Percentiles rank a stretch among this genome's conserved stretches.
Conservation (phyloP, 2,329 filamentous ascomycete species). For the Apiospora rasikravindrae region DNA sequence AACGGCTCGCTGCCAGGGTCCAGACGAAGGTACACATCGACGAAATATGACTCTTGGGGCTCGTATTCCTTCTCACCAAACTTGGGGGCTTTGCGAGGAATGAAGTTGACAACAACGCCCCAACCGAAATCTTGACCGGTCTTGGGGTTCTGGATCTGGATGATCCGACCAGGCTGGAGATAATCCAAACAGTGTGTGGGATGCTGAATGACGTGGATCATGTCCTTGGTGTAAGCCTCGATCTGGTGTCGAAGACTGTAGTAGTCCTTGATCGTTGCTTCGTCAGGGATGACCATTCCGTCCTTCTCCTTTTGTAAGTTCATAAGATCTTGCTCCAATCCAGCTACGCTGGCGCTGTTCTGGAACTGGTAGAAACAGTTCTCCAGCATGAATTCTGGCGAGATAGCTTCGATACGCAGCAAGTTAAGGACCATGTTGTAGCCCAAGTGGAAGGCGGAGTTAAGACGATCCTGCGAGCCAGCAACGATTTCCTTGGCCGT, state of each 20-base stretch:
- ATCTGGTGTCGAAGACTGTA: constrained; percentile 88
- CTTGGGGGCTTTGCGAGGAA: constrained; percentile 68
- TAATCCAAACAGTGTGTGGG: constrained; percentile 86
- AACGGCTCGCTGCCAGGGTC: constrained; percentile 57
- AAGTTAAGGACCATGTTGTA: constrained; percentile 99
- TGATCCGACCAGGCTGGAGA: constrained; percentile 83
- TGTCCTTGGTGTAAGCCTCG: constrained; percentile 82
- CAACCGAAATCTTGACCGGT: constrained; percentile 84
- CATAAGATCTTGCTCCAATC: constrained; percentile 81
- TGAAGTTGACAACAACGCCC: constrained; percentile 84
- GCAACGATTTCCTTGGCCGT: constrained; percentile 95
- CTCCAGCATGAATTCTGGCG: constrained; percentile 98
- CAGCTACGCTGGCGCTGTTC: constrained; percentile 85
- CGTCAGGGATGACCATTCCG: constrained; percentile 79
- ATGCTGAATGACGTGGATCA: constrained; percentile 90
- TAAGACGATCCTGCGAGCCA: constrained; percentile 94
- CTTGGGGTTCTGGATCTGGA: constrained; percentile 78
- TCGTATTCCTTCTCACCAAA: constrained; percentile 70
- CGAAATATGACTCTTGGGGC: constrained; percentile 78
- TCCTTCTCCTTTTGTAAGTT: constrained; percentile 78
- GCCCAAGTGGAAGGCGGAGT: constrained; percentile 95
- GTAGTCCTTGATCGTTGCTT: constrained; percentile 90
- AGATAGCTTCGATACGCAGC: constrained; percentile 97
- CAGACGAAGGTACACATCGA: constrained; percentile 78
- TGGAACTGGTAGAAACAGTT: constrained; percentile 98